phyloP scores from a whole-genome alignment of 306 rosid species.

The Begonia fuchsioides region DNA sequence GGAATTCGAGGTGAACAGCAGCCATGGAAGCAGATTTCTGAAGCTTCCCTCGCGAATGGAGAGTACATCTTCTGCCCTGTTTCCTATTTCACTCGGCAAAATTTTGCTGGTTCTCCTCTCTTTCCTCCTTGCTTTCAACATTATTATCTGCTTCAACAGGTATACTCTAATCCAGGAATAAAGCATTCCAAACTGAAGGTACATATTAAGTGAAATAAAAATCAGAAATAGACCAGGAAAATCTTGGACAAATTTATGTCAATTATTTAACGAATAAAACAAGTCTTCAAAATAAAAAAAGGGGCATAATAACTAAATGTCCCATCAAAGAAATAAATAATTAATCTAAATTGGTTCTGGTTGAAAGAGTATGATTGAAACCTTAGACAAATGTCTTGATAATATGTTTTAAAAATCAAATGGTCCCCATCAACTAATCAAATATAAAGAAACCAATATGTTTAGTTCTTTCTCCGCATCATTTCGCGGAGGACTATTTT shows the following conservation, averaged over 20 bases:
- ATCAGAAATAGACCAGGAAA: neutral
- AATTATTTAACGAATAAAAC: neutral
- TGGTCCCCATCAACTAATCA: no score
- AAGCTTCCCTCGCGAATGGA: conserved; percentile 24
- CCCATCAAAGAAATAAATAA: no score
- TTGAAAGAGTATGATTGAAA: no score
- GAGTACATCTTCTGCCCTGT: conserved; percentile 25
- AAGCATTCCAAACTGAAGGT: no score
- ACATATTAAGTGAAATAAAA: neutral
- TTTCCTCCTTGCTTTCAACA: neutral
- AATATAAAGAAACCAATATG: no score
- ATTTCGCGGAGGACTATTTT: neutral
- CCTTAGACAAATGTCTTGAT: no score
- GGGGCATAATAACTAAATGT: no score
- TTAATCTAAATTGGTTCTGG: no score
- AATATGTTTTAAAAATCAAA: no score
- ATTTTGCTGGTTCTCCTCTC: neutral
- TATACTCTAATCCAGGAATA: no score
- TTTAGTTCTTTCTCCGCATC: neutral
- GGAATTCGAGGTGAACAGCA: conserved; percentile 39
- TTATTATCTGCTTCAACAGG: neutral
- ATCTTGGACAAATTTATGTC: neutral
- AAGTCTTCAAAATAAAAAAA: neutral
- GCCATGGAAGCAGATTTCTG: conserved; percentile 41
- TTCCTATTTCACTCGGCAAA: neutral